Evolutionary conservation across 148 eudicot genomes (phyloP), one percentile per base, ranked within the genome.

Genomic region (Diospyros lotus): DNA sequence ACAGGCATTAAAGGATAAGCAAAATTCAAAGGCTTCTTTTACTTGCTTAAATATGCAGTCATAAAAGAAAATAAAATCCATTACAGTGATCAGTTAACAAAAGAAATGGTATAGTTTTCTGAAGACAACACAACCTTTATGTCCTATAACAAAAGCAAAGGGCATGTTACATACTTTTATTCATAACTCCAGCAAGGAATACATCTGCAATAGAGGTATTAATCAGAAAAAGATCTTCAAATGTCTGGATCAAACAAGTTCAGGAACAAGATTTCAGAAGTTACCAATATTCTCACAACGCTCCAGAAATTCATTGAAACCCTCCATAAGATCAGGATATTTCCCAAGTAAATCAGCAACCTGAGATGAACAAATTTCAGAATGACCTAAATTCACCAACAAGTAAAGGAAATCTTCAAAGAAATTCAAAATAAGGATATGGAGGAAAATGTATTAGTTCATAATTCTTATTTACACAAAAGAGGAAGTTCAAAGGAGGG

Each of bases 271-370:
- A 13, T 18, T 71, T 62, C 58, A 73, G 38, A 11, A 18, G 60
- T 76, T 85, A 96, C 99, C 94, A 17, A 88, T 88, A 80, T 85
- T 87, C 82, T 96, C 99, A 79, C 91, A 93, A 9, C 84, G 94
- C 83, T 88, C 94, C 82, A 96, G 76, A 78, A 93, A 96, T 69
- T 93, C 90, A 83, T 85, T 87, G 77, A 95, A 95, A n/a, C 99
- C 99, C 62, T 91, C 94, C 97, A 95, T 90, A 70, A 95, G 99
- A 85, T 87, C 99, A 9, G 98, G 91, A 83, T 84, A 81, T 79
- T 87, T 89, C 51, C 97, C 97, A 81, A 96, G 83, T 75, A 96
- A 79, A 91, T 96, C 99, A 79, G 85, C 80, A 80, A 96, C 89
- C 99, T 96, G 87, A 81, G 83, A 75, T 64, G 58, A 80, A 41